phyloP scores from a whole-genome alignment of 352 stramenopile genomes.

The Phytophthora pinifolia region DNA sequence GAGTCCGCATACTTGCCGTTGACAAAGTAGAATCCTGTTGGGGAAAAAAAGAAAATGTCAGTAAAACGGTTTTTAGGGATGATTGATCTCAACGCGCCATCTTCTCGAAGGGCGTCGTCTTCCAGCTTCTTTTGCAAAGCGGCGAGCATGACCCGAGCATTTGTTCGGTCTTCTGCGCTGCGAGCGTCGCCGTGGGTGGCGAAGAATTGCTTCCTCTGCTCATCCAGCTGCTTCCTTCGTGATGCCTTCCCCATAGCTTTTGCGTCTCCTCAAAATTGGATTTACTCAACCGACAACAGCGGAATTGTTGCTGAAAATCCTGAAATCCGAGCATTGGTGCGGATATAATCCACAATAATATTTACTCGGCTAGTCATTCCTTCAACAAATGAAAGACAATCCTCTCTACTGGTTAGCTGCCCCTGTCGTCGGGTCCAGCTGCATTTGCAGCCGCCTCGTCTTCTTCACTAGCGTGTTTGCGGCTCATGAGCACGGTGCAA shows the following conservation, averaged over 20 bases:
- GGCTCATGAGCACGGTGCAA: constrained; percentile 62
- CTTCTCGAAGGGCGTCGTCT: constrained; percentile 61
- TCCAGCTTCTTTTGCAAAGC: constrained; percentile 58
- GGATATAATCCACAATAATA: too few species aligned
- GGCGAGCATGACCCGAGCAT: constrained; percentile 53
- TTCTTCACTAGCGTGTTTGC: constrained; percentile 40
- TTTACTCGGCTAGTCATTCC: too few species aligned
- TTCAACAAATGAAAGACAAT: too few species aligned
- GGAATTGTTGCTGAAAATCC: too few species aligned
- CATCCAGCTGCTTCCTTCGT: constrained; percentile 43
- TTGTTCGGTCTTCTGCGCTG: constrained; percentile 33
- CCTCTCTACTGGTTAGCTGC: too few species aligned
- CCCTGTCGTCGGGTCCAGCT: not conserved
- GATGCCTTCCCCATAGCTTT: constrained; percentile 48
- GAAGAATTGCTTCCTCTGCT: constrained; percentile 50
- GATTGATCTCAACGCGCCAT: constrained; percentile 27
- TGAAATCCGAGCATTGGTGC: too few species aligned
- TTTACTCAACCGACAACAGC: too few species aligned
- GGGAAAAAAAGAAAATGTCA: not conserved
- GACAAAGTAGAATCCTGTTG: constrained; percentile 58
- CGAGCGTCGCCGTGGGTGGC: constrained; percentile 43
- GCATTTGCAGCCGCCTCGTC: constrained; percentile 21
- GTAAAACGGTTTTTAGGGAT: not conserved
- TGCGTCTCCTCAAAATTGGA: constrained; percentile 1
- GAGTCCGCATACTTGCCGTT: constrained; percentile 43